Conservation (phyloP, 768 basidiomycete species). For the Rhodotorula graminis region DNA sequence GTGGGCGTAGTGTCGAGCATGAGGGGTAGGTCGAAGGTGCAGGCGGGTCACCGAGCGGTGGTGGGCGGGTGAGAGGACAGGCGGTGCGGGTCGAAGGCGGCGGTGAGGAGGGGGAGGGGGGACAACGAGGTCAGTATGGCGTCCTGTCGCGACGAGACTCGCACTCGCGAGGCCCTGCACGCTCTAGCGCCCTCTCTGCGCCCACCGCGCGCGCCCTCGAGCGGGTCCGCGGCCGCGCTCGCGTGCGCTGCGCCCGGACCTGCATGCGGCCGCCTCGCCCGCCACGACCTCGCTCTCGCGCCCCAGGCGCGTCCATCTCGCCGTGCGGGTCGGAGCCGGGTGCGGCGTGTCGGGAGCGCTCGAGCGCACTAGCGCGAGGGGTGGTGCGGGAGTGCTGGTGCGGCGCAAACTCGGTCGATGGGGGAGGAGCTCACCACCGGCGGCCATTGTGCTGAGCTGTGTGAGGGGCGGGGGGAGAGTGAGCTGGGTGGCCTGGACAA, state of each 20-base stretch:
- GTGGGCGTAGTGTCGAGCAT: neutral
- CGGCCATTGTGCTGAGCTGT: conserved; percentile 10
- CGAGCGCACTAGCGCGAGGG: neutral
- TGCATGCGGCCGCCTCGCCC: neutral
- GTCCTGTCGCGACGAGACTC: neutral
- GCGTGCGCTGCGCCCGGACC: neutral
- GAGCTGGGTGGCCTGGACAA: neutral
- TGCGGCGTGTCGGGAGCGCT: neutral
- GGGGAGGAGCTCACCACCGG: conserved; percentile 8
- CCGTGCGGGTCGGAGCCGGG: neutral
- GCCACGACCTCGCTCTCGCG: neutral
- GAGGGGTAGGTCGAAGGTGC: neutral
- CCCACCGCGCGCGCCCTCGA: no score
- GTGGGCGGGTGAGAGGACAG: neutral
- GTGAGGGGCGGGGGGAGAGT: neutral
- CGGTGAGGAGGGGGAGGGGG: neutral
- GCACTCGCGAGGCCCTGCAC: neutral
- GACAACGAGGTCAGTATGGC: neutral
- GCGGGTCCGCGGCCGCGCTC: no score
- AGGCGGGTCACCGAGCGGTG: neutral
- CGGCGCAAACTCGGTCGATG: neutral
- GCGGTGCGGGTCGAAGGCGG: neutral
- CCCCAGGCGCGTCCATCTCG: neutral
- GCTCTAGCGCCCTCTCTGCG: neutral
- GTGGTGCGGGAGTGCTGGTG: neutral